These are phyloP conservation scores for Thoreauomyces humboldtii DNA, from an alignment of 192 early-diverging fungal species.

Conservation along the genomic window DNA sequence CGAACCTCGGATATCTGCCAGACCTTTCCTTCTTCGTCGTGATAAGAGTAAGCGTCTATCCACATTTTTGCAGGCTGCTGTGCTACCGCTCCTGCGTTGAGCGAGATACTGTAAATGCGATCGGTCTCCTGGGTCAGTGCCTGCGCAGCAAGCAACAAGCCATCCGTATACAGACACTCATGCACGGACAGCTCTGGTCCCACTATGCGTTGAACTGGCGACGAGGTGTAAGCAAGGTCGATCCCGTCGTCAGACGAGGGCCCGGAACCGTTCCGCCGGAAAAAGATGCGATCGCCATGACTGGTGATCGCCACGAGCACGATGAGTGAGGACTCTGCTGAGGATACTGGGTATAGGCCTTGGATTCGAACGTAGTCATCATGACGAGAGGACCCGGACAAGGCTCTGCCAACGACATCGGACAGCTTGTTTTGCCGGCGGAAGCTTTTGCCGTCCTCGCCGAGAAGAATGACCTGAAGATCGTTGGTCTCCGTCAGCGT, in stretches of 20 bases:
- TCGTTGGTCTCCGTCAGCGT: slow-evolving; percentile 65
- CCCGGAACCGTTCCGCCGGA: neutral
- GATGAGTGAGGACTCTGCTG: slow-evolving; percentile 40
- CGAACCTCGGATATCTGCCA: slow-evolving; percentile 72
- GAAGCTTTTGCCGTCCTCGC: slow-evolving; percentile 55
- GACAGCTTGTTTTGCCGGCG: slow-evolving; percentile 27
- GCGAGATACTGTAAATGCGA: slow-evolving; percentile 57
- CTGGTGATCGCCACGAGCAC: slow-evolving; percentile 78
- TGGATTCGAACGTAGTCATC: slow-evolving; percentile 45
- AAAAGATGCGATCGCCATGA: slow-evolving; percentile 47
- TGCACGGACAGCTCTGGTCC: slow-evolving; percentile 54
- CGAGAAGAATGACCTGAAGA: slow-evolving; percentile 64
- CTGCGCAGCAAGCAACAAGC: slow-evolving; percentile 65
- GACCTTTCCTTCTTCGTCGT: slow-evolving; percentile 74
- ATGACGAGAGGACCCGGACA: slow-evolving; percentile 22
- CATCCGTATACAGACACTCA: slow-evolving; percentile 64
- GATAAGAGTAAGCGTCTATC: slow-evolving; percentile 20
- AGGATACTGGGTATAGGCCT: slow-evolving; percentile 23
- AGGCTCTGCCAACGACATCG: slow-evolving; percentile 2
- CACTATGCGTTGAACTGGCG: slow-evolving; percentile 52
- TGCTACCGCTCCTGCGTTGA: slow-evolving; percentile 55
- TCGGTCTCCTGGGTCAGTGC: slow-evolving; percentile 70
- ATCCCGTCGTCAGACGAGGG: slow-evolving; percentile 36
- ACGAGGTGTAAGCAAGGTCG: slow-evolving; percentile 66
- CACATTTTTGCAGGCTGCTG: slow-evolving; percentile 26